These are phyloP conservation scores for Saccharomycopsis fermentans DNA, from an alignment of 805 yeast species.

Conservation along the genomic window DNA sequence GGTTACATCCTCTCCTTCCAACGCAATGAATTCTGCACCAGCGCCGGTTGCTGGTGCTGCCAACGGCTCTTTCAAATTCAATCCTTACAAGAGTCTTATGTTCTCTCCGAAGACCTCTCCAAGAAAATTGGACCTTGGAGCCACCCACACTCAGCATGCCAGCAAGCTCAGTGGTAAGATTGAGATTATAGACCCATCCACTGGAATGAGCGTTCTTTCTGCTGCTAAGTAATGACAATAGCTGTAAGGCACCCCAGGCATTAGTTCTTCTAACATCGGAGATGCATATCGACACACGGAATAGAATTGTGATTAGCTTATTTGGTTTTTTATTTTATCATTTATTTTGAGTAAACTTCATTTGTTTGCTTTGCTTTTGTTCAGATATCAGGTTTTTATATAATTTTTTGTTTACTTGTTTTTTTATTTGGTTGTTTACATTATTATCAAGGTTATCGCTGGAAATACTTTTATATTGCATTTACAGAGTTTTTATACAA, in stretches of 20 bases:
- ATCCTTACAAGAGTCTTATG: slow-evolving; percentile 16
- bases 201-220: slow-evolving; percentile 13
- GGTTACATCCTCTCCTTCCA: background rate
- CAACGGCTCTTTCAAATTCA: slow-evolving; percentile 9
- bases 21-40: background rate
- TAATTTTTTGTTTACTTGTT: background rate
- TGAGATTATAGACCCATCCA: slow-evolving; percentile 16
- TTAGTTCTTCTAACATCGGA: background rate
- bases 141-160: slow-evolving; percentile 1
- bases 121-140: slow-evolving; percentile 4
- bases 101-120: slow-evolving; percentile 18
- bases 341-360: background rate
- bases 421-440: background rate
- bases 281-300: background rate
- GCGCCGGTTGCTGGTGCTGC: background rate
- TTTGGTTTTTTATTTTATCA: background rate
- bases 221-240: background rate
- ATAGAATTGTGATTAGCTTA: background rate
- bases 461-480: background rate
- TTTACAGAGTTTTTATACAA: background rate
- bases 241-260: background rate
- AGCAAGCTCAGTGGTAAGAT: slow-evolving; percentile 8
- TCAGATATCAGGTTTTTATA: background rate
- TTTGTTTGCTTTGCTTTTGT: background rate
- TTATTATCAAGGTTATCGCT: background rate